Percentiles rank a stretch among this genome's conserved stretches.
Conservation (phyloP, 2,329 filamentous ascomycete genomes). For the Claviceps spartinae region DNA sequence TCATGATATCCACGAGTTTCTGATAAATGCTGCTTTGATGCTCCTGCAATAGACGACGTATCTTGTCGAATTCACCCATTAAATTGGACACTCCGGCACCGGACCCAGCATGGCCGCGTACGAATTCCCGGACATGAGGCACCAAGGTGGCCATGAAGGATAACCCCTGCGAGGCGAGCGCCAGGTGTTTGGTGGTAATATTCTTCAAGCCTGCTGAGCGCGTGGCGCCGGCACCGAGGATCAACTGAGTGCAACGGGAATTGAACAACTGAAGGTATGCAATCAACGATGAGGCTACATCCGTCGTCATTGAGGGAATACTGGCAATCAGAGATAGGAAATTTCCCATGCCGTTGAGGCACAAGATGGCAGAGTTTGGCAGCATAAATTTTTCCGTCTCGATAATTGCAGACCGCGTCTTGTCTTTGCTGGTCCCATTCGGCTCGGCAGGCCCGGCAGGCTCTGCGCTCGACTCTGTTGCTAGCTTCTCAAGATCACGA, state of each 20-base stretch:
- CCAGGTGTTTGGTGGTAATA: constrained; percentile 90
- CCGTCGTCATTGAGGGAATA: constrained; percentile 78
- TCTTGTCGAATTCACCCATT: constrained; percentile 79
- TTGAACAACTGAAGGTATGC: constrained; percentile 91
- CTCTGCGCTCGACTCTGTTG: constrained; percentile 16
- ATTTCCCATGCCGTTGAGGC: constrained; percentile 66
- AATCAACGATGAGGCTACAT: constrained; percentile 66
- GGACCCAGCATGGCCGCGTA: constrained; percentile 57
- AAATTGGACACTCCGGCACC: constrained; percentile 40
- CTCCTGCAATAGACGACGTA: constrained; percentile 70
- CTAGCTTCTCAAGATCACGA: constrained; percentile 22
- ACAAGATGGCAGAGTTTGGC: constrained; percentile 68
- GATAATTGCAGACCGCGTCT: constrained; percentile 58
- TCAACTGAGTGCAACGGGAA: constrained; percentile 88
- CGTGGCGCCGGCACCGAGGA: constrained; percentile 86
- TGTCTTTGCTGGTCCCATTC: constrained; percentile 44
- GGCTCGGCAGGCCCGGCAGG: constrained; percentile 21
- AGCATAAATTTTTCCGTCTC: constrained; percentile 79
- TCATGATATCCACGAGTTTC: constrained; percentile 89
- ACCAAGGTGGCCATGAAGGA: constrained; percentile 78
- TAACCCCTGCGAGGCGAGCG: constrained; percentile 77
- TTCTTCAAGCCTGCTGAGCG: constrained; percentile 82
- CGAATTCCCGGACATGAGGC: constrained; percentile 82
- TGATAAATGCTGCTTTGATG: constrained; percentile 85
- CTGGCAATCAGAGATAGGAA: constrained; percentile 73